Conservation (phyloP, 192 early-diverging fungal species). For the Coemansia sp. region DNA sequence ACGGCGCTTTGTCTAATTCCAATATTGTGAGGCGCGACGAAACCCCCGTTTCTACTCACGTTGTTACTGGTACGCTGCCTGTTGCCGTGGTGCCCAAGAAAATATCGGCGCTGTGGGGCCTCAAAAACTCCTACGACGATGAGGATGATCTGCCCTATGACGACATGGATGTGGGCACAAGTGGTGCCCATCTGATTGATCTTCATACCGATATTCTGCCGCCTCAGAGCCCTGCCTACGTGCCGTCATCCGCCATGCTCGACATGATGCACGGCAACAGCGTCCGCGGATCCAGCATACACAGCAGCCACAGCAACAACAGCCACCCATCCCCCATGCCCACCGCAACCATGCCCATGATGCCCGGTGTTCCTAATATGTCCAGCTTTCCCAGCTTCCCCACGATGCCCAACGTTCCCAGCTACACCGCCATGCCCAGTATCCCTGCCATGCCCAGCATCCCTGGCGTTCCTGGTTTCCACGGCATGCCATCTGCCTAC, state of each 20-base stretch:
- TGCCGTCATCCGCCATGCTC: conserved; percentile 1
- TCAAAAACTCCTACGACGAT: conserved; percentile 10
- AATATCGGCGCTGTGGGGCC: conserved; percentile 31
- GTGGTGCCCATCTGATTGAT: background rate
- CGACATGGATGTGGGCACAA: background rate
- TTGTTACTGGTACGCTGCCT: conserved; percentile 34
- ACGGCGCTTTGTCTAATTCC: conserved; percentile 7
- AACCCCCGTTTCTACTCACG: background rate
- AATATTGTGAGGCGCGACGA: conserved; percentile 43
- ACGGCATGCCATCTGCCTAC: background rate
- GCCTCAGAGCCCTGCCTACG: background rate
- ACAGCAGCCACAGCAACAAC: background rate
- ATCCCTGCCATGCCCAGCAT: background rate
- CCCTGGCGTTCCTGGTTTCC: background rate
- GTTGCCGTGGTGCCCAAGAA: conserved; percentile 22
- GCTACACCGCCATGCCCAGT: background rate
- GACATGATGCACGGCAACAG: background rate
- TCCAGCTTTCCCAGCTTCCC: background rate
- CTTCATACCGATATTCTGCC: background rate
- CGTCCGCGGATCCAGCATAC: background rate
- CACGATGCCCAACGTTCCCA: background rate
- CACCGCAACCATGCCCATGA: background rate
- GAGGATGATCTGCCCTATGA: background rate
- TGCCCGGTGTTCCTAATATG: background rate
- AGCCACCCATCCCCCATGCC: background rate